phyloP scores from a whole-genome alignment of 169 alveolate genomes.

The Plasmodium sp. region DNA sequence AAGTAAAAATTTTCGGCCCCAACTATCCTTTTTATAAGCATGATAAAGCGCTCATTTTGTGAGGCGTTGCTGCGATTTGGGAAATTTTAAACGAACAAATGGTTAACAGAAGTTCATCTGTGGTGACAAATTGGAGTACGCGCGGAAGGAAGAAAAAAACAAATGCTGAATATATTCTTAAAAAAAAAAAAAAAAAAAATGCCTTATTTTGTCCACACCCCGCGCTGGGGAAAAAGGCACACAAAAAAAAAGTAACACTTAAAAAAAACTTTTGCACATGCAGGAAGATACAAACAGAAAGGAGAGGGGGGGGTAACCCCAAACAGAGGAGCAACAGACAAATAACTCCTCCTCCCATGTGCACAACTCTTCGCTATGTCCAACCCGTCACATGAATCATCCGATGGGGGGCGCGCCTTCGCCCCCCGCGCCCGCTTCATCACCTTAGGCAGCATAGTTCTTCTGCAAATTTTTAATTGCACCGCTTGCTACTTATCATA shows the following conservation, averaged over 20 bases:
- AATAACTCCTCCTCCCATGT: neutral
- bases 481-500: neutral
- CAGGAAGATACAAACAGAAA: neutral
- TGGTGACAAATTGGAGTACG: neutral
- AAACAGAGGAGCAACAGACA: neutral
- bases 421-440: neutral
- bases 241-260: neutral
- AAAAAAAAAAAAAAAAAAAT: neutral
- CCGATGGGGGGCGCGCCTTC: neutral
- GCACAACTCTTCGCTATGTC: neutral
- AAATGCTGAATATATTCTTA: neutral
- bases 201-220: neutral
- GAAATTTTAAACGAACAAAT: neutral
- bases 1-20: constrained; percentile 76
- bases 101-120: neutral
- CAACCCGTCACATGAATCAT: neutral
- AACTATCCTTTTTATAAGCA: constrained; percentile 33
- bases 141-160: neutral
- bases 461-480: neutral
- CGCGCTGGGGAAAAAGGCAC: neutral
- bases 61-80: neutral
- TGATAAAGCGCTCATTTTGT: constrained; percentile 32
- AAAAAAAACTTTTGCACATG: neutral
- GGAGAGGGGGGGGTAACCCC: neutral
- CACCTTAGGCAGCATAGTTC: neutral